Base-by-base conservation (phyloP, 768 basidiomycete species). In the Lentinula detonsa region DNA sequence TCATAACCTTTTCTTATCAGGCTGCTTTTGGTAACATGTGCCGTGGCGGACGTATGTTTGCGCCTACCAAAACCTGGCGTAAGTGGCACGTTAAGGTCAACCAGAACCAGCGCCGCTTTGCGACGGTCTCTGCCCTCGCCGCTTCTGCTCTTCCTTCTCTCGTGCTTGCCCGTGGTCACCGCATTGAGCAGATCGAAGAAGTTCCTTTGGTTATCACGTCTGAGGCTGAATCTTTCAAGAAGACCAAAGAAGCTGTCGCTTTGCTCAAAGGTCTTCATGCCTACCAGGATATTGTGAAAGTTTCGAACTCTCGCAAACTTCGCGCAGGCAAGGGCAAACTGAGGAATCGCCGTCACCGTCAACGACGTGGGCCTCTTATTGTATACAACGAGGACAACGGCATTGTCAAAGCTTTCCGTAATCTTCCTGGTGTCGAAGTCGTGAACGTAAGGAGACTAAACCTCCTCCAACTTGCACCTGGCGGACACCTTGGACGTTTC, bases 21-120 rank as follows among this genome's bases (percentile, higher is more conserved):
- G 97, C 93, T 74, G 97, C 97, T 35, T 98, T 98, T 80, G 97
- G 97, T 72, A 98, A 98, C 90, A 98, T 99, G 97, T 98, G 96
- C 84, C 92, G 97, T 77, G 96, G 97, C 73, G 97, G 97, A 82
- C 94, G 97, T 73, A 98, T 99, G 97, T 98, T 99, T 78, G 96
- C 96, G 33, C 97, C 97, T 16, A 98, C 96, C 79, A 98, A 97
- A 84, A 92, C 87, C 73, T 98, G 95, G 96, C 90, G 96, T 79
- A 95, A 88, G 76, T 99, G 97, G 97, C 97, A 99, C 80, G 91
- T 98, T 82, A 99, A 98, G 82, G 92, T 98, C 63, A 95, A 95
- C 88, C 92, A 95, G 83, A 96, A 95, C 85, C 95, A 98, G 79
- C 92, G 92, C 75, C 91, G 97, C 66, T 99, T 94, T 76, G 97